A percentile compares a stretch with the other conserved stretches of the same genome.
Evolutionary conservation across 768 basidiomycete species (phyloP).

Genomic region (Mrakia hoshinonis): DNA sequence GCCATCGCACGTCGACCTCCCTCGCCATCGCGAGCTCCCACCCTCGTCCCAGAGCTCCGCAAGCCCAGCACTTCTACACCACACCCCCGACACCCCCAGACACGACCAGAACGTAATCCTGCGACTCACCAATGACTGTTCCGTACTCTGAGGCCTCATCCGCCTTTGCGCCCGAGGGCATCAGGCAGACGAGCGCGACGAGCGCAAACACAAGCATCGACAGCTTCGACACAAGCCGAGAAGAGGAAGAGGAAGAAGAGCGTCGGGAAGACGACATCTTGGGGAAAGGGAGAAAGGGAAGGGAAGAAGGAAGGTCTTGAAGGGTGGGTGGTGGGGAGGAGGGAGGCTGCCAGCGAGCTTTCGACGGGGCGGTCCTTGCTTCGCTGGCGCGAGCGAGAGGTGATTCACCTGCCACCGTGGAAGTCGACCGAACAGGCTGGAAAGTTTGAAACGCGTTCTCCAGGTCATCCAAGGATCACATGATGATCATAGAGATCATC

Average conservation of each 20-base stretch:
- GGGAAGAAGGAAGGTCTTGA: not conserved
- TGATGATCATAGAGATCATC: too few relatives aligned
- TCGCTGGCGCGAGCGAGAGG: not conserved
- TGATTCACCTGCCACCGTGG: not conserved
- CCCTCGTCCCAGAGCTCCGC: too few relatives aligned
- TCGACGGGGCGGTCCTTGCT: not conserved
- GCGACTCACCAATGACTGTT: conserved; percentile 64
- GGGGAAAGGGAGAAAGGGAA: not conserved
- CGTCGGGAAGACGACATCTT: conserved; percentile 8
- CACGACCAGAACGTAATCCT: not conserved
- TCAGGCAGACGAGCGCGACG: conserved; percentile 62
- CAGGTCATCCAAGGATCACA: too few relatives aligned
- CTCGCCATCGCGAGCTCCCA: conserved; percentile 41
- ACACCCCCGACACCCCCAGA: not conserved
- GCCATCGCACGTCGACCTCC: conserved; percentile 47
- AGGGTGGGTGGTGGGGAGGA: not conserved
- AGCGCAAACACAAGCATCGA: conserved; percentile 45
- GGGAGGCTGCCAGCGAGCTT: not conserved
- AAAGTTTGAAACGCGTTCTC: too few relatives aligned
- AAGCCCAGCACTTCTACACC: not conserved
- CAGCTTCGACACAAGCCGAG: conserved; percentile 29
- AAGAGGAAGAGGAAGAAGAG: not conserved
- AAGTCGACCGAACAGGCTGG: not conserved
- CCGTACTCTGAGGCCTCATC: conserved; percentile 71
- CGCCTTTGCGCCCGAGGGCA: conserved; percentile 56